Evolutionary conservation across 352 stramenopile genomes (phyloP).

Genomic region (Globisporangium recalcitrans): DNA sequence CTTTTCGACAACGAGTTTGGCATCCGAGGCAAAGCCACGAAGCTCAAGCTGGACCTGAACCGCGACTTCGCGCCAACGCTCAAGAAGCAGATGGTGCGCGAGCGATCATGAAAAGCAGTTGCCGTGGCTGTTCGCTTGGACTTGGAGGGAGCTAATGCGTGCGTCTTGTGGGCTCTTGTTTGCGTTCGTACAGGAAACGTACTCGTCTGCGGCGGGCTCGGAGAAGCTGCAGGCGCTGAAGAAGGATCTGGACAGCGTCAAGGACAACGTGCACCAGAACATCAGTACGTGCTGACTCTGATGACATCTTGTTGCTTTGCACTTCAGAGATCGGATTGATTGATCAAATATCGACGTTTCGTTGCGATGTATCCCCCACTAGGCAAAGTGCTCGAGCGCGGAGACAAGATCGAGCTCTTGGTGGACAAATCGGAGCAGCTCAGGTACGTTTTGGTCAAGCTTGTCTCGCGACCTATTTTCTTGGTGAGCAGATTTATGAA

Average conservation of each 20-base stretch:
- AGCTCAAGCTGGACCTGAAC: constrained; percentile 86
- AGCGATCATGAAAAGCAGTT: neutral
- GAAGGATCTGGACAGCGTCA: constrained; percentile 78
- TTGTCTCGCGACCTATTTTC: neutral
- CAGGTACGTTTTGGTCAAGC: constrained; percentile 34
- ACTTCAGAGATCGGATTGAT: neutral
- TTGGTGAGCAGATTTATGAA: neutral
- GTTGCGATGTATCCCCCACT: neutral
- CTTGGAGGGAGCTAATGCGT: neutral
- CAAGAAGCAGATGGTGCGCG: constrained; percentile 78
- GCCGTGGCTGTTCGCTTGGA: neutral
- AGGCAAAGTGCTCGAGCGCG: constrained; percentile 81
- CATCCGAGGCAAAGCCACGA: constrained; percentile 83
- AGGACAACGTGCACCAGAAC: constrained; percentile 76
- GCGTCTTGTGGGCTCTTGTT: neutral
- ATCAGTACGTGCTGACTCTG: constrained; percentile 44
- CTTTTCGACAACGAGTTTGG: constrained; percentile 84
- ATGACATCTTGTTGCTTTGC: neutral
- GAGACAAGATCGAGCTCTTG: constrained; percentile 85
- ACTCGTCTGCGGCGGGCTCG: constrained; percentile 62
- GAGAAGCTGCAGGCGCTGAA: constrained; percentile 79
- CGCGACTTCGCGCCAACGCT: constrained; percentile 76
- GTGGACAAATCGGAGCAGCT: constrained; percentile 86
- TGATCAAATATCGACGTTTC: neutral
- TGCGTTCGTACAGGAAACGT: constrained; percentile 48